Evolutionary conservation across 495 filamentous ascomycete species (phyloP), one percentile per base, ranked within the genome.

Genomic region (Glonium stellatum): DNA sequence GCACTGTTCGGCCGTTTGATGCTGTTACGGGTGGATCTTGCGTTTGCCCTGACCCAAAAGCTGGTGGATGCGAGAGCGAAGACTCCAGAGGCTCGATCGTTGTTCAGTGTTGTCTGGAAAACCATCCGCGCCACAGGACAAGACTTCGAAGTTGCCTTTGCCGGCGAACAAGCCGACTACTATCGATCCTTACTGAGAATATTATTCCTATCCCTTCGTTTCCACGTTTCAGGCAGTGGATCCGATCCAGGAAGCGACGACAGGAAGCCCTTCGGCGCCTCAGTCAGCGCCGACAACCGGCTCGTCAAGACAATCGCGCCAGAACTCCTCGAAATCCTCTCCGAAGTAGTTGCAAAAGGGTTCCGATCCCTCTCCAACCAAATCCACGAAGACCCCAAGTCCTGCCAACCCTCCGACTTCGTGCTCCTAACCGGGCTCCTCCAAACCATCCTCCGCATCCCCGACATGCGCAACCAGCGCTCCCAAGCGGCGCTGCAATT

Each of bases 381-480:
- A 52, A 78, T 95, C 36, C 91, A 96, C 67, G 79, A 85, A 18
- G 67, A 75, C 21, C 68, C 77, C 10, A 60, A 72, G 0, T 65
- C 70, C 22, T 76, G 80, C 58, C 71, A 73, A 12, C 80, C 83
- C 3, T 78, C 78, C 54, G 93, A 99, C 67, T 84, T 97, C 64
- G 86, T 86, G 18, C 86, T 97, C 46, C 74, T 99, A 23, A 96
- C 87, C n/a, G 89, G 87, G 6, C 86, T 97, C 62, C 77, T 97
- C 15, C 91, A 96, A 68, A 85, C 85, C 44, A 83, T 85, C 53
- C 77, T 97, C 22, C 83, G 82, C 58, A 78, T 96, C n/a, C 82
- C 83, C 0, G 81, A 81, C 19, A 80, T 89, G 62, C 76, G 79
- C 25, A 74, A 79, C 54, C 81, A 79, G 62, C 77, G 85, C 64